phyloP scores from a whole-genome alignment of 495 filamentous ascomycete genomes.

The Podospora comata region DNA sequence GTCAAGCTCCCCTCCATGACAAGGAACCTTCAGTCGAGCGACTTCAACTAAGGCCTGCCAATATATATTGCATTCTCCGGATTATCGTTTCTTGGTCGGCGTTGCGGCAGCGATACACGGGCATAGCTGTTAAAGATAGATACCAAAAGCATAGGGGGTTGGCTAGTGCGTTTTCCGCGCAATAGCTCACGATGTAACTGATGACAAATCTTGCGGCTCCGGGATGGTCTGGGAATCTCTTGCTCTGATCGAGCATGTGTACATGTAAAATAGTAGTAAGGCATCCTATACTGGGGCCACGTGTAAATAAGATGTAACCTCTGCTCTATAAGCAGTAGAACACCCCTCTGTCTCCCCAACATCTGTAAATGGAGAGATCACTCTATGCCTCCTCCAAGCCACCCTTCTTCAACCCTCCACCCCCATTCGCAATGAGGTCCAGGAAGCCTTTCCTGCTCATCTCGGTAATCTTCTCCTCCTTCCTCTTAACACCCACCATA shows the following conservation, averaged over 20 bases:
- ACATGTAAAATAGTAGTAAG: conserved; percentile 17
- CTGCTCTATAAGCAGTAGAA: conserved; percentile 14
- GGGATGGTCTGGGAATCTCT: not conserved
- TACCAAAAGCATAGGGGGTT: conserved; percentile 26
- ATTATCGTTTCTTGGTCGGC: not conserved
- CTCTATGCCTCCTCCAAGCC: conserved; percentile 49
- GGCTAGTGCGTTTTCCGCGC: not conserved
- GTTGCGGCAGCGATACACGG: conserved; percentile 12
- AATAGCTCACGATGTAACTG: not conserved
- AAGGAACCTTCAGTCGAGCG: conserved; percentile 90
- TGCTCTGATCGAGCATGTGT: conserved; percentile 11
- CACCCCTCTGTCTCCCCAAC: not conserved
- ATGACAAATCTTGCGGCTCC: not conserved
- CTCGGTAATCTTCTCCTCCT: conserved; percentile 82
- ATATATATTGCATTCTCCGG: not conserved
- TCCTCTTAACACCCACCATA: conserved; percentile 66
- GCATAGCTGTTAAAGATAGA: conserved; percentile 22
- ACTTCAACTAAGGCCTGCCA: conserved; percentile 56
- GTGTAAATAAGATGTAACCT: conserved; percentile 2
- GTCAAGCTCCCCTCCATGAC: conserved; percentile 91
- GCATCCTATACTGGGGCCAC: conserved; percentile 1
- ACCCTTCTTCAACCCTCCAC: conserved; percentile 50
- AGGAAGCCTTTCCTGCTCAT: conserved; percentile 96
- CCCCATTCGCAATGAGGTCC: conserved; percentile 75
- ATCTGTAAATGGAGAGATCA: not conserved